Conservation (phyloP, 1,284 basidiomycete genomes). For the Austroboletus novae-zelandiae region DNA sequence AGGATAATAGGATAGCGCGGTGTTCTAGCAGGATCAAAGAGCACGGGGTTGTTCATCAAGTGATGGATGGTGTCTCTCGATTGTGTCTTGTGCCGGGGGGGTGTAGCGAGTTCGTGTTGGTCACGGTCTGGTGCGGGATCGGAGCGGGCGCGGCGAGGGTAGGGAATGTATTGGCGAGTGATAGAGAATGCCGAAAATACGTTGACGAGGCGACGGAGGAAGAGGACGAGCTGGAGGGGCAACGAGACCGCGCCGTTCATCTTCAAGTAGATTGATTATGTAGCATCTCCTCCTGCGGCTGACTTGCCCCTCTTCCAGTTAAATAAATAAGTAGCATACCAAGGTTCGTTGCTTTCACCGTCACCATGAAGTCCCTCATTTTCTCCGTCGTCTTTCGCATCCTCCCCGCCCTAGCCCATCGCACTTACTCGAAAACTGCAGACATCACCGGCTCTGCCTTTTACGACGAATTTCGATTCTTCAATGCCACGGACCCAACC, state of each 20-base stretch:
- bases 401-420: conserved; percentile 1
- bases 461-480: conserved; percentile 31
- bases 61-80: conserved; percentile 62
- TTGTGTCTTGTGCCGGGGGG: conserved; percentile 18
- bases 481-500: conserved; percentile 34
- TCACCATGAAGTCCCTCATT: conserved; percentile 8
- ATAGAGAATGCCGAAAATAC: conserved; percentile 64
- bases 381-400: not conserved
- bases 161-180: conserved; percentile 56
- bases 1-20: conserved; percentile 91
- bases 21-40: conserved; percentile 72
- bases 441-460: conserved; percentile 30
- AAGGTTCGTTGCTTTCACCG: conserved; percentile 10
- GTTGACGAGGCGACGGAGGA: conserved; percentile 65
- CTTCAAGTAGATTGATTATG: not conserved
- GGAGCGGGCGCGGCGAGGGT: not conserved
- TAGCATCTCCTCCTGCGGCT: conserved; percentile 6
- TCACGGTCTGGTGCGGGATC: not conserved
- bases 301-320: conserved; percentile 2
- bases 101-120: not conserved
- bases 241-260: conserved; percentile 51
- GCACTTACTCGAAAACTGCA: conserved; percentile 13
- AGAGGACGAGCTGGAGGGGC: conserved; percentile 53
- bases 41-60: conserved; percentile 68
- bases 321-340: conserved; percentile 1